Percentiles rank a stretch among this genome's conserved stretches.
Conservation (phyloP, 2,329 filamentous ascomycete species). For the Pestalotiopsis sp. region DNA sequence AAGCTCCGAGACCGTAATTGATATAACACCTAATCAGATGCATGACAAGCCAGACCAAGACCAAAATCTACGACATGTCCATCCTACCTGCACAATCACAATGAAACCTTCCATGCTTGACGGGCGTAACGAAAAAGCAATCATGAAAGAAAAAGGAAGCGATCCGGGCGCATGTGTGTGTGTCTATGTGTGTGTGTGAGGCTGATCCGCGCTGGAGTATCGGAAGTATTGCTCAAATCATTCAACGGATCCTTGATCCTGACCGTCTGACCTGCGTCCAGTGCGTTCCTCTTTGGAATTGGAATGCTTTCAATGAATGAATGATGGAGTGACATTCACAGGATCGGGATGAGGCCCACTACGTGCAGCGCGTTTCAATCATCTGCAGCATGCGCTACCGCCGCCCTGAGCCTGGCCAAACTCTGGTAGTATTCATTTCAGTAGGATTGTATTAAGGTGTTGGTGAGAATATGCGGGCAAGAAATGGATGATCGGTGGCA, state of each 20-base stretch:
- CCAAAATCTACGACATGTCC: not conserved
- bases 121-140: slow-evolving; percentile 12
- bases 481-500: not conserved
- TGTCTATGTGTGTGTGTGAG: not conserved
- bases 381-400: not conserved
- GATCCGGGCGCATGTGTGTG: not conserved
- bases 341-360: not conserved
- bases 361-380: not conserved
- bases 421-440: not conserved
- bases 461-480: not conserved
- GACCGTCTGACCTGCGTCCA: slow-evolving; percentile 4
- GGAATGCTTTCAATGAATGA: not conserved
- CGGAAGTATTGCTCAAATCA: slow-evolving; percentile 7
- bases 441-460: not conserved
- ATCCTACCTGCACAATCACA: not conserved
- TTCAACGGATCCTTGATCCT: slow-evolving; percentile 4
- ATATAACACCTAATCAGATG: not conserved
- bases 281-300: not conserved
- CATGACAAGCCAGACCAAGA: not conserved
- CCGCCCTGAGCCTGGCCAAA: not conserved
- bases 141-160: not conserved
- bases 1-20: not conserved
- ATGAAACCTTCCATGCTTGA: slow-evolving; percentile 13
- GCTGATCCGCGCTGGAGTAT: slow-evolving; percentile 7
- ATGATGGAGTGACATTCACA: not conserved